Evolutionary conservation across 805 yeast species (phyloP).

Genomic region (Ogataea glucozyma): DNA sequence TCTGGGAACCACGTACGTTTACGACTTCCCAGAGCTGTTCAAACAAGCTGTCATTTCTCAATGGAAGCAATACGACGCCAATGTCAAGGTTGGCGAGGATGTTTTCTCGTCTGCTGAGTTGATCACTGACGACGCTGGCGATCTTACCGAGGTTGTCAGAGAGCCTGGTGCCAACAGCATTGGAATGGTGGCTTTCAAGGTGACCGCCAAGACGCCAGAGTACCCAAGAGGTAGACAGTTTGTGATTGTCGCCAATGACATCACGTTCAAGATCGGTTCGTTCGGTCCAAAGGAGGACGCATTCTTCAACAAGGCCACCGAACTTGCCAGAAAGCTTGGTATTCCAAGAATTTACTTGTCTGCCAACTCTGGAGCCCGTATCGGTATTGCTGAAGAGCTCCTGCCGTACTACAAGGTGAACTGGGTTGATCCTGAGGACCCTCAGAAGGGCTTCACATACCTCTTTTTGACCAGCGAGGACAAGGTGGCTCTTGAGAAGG

Average conservation of each 20-base stretch:
- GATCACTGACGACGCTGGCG: constrained; percentile 78
- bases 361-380: constrained; percentile 99
- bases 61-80: constrained; percentile 72
- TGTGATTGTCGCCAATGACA: constrained; percentile 92
- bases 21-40: constrained; percentile 98
- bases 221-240: constrained; percentile 95
- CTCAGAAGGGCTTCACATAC: constrained; percentile 86
- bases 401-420: constrained; percentile 86
- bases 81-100: constrained; percentile 67
- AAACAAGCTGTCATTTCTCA: constrained; percentile 83
- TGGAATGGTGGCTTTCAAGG: constrained; percentile 97
- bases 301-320: constrained; percentile 90
- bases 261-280: constrained; percentile 97
- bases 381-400: constrained; percentile 96
- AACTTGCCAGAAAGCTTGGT: constrained; percentile 84
- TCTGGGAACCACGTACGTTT: constrained; percentile 97
- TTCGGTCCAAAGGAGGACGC: constrained; percentile 96
- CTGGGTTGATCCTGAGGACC: constrained; percentile 79
- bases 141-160: constrained; percentile 83
- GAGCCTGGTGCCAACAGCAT: constrained; percentile 95
- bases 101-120: constrained; percentile 79
- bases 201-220: constrained; percentile 91
- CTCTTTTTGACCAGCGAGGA: constrained; percentile 78
- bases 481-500: constrained; percentile 52
- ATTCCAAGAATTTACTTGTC: constrained; percentile 94